Percentiles rank a stretch among this genome's conserved stretches.
phyloP scores from a whole-genome alignment of 2,329 filamentous ascomycete genomes.

The Onygenales sp. region DNA sequence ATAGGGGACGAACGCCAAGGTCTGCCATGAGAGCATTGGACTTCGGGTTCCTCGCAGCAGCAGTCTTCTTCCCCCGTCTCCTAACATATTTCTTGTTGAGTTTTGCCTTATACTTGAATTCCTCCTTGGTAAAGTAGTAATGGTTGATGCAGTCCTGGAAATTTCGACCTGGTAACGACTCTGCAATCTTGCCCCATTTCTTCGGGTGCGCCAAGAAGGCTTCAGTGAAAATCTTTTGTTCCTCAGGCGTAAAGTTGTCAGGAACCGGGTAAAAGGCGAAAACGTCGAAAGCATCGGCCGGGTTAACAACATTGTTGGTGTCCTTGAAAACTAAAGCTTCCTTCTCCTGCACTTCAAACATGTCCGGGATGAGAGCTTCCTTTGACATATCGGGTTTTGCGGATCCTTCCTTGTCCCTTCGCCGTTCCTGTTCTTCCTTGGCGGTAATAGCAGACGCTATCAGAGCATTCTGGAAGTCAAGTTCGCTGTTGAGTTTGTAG shows the following conservation, averaged over 20 bases:
- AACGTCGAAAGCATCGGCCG: slow-evolving; percentile 29
- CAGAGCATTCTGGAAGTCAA: slow-evolving; percentile 40
- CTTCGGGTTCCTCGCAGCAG: slow-evolving; percentile 29
- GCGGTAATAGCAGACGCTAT: slow-evolving; percentile 39
- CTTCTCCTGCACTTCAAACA: slow-evolving; percentile 33
- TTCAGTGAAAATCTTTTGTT: slow-evolving; percentile 37
- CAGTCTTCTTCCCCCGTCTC: slow-evolving; percentile 27
- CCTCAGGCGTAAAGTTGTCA: slow-evolving; percentile 39
- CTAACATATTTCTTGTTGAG: slow-evolving; percentile 37
- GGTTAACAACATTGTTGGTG: slow-evolving; percentile 34
- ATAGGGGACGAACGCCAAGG: slow-evolving; percentile 33
- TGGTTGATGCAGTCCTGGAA: slow-evolving; percentile 42
- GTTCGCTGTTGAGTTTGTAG: slow-evolving; percentile 39
- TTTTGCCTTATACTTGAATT: slow-evolving; percentile 42
- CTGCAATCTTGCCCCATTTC: slow-evolving; percentile 43
- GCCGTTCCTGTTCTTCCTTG: slow-evolving; percentile 37
- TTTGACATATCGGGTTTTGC: slow-evolving; percentile 34
- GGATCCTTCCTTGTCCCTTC: slow-evolving; percentile 33
- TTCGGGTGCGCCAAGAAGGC: slow-evolving; percentile 41
- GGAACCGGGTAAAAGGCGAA: slow-evolving; percentile 36
- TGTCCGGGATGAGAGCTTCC: slow-evolving; percentile 40
- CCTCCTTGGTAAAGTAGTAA: slow-evolving; percentile 42
- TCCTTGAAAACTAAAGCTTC: slow-evolving; percentile 36
- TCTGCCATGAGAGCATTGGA: slow-evolving; percentile 41
- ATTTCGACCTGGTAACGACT: slow-evolving; percentile 34